Conservation (phyloP, 2,329 filamentous ascomycete species). For the Aureobasidium musti region DNA sequence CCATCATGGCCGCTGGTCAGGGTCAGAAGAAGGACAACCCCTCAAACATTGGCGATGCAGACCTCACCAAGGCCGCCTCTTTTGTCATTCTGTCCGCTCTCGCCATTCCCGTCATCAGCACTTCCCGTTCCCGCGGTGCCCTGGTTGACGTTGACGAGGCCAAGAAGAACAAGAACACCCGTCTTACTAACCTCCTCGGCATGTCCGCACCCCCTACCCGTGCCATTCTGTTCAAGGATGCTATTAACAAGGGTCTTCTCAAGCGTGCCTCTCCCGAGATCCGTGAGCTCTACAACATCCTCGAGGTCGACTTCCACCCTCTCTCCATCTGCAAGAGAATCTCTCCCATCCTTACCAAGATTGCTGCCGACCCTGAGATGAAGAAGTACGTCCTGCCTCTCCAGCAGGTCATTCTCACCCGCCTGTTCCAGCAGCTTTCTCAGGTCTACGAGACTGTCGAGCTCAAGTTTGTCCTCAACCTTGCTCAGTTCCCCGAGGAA, state of each 20-base stretch:
- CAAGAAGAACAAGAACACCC: conserved; percentile 98
- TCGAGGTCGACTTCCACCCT: conserved; percentile 98
- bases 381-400: conserved; percentile 93
- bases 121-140: conserved; percentile 89
- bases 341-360: conserved; percentile 90
- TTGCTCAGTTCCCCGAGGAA: conserved; percentile 93
- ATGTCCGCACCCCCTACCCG: conserved; percentile 90
- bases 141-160: conserved; percentile 96
- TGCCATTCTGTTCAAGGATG: conserved; percentile 90
- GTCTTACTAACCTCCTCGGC: conserved; percentile 90
- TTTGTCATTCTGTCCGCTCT: conserved; percentile 94
- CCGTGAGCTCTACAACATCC: conserved; percentile 94
- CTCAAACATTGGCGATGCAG: conserved; percentile 74
- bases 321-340: conserved; percentile 99
- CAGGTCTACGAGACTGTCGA: conserved; percentile 99
- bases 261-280: conserved; percentile 94
- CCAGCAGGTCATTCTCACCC: conserved; percentile 97
- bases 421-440: conserved; percentile 97
- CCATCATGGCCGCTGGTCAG: conserved; percentile 78
- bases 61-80: conserved; percentile 91
- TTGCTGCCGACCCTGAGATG: conserved; percentile 93
- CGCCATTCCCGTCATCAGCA: conserved; percentile 99
- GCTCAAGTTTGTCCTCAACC: conserved; percentile 85
- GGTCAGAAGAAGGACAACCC: conserved; percentile 95
- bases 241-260: conserved; percentile 88